Base-by-base conservation (phyloP, 192 early-diverging fungal species). In the Coemansia sp. region DNA sequence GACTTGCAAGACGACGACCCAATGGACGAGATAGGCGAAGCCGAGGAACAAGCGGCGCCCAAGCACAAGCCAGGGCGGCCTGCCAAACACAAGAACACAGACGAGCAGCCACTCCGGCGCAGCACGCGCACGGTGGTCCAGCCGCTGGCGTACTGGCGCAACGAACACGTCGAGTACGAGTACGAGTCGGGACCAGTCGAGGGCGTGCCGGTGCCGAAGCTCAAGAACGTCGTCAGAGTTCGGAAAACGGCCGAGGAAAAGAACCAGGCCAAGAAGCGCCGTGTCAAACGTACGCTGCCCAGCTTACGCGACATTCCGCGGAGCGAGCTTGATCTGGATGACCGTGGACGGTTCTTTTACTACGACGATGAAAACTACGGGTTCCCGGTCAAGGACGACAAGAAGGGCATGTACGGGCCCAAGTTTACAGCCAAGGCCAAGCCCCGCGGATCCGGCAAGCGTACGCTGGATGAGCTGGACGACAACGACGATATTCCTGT, bases 161-260 rank as follows among this genome's bases (percentile, higher is more conserved):
- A 80, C 62, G 77, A 80, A 60, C 77, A 80, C 39, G 69, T 80
- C 27, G 77, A 74, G 29, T 80, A 80, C 63, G 68, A 71, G 29
- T 74, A 74, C 60, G 54, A 61, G 11, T 8, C 53, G 1, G 72
- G 66, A 0, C 16, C 60, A 1, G 51, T 20, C 9, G 24, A 47
- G n/a, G 62, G 65, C 0, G 63, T 54, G 10, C 34, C 60, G 1
- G 70, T 78, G 5, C 75, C 75, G 13, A 62, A 69, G 47, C 39
- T 78, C 52, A 78, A 68, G 42, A 72, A 72, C 39, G 56, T 78
- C 13, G 75, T 78, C 19, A 69, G 75, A 3, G 75, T 78, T 56
- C 75, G 75, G 18, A 65, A 78, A n/a, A 78, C 75, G 3, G 60
- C 65, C 4, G 75, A 78, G 22, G 75, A 78, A 52, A 78, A 72